phyloP scores from a whole-genome alignment of 2,329 filamentous ascomycete genomes.

The Leptodontidium sp. region DNA sequence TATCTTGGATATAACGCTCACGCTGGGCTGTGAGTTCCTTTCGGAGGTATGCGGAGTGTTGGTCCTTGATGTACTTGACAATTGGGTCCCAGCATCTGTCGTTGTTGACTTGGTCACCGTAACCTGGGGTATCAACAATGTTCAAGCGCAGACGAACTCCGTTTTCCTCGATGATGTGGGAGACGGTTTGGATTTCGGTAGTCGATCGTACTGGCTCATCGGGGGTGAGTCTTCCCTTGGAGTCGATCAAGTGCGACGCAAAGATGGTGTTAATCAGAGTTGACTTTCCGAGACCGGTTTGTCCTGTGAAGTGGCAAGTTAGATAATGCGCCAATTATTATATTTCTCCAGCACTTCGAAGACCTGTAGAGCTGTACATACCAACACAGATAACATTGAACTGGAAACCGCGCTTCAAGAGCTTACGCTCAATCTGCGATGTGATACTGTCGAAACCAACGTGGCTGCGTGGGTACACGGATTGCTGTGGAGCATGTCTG shows the following conservation, averaged over 20 bases:
- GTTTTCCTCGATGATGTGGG: constrained; percentile 99
- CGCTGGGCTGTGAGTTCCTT: constrained; percentile 99
- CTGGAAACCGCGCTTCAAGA: constrained; percentile 99
- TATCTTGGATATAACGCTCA: constrained; percentile 99
- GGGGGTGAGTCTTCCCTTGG: constrained; percentile 92
- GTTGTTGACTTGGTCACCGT: constrained; percentile 99
- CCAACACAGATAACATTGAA: constrained; percentile 99
- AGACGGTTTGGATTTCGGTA: constrained; percentile 97
- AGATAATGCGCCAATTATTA: constrained; percentile 31
- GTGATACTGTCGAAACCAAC: constrained; percentile 99
- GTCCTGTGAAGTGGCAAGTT: constrained; percentile 65
- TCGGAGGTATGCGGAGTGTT: constrained; percentile 98
- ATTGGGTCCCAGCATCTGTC: constrained; percentile 99
- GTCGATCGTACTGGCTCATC: constrained; percentile 94
- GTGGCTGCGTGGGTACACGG: constrained; percentile 89
- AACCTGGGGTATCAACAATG: constrained; percentile 98
- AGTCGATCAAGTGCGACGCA: constrained; percentile 98
- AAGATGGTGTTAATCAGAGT: constrained; percentile 99
- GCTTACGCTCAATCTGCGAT: constrained; percentile 98
- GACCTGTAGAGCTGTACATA: constrained; percentile 61
- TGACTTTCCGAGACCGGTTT: constrained; percentile 98
- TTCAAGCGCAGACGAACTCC: constrained; percentile 96
- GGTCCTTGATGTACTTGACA: constrained; percentile 99
- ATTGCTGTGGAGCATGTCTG: constrained; percentile 45
- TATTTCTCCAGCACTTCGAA: not conserved